Conservation (phyloP, 768 basidiomycete species). For the Podaxis mareebaensis region DNA sequence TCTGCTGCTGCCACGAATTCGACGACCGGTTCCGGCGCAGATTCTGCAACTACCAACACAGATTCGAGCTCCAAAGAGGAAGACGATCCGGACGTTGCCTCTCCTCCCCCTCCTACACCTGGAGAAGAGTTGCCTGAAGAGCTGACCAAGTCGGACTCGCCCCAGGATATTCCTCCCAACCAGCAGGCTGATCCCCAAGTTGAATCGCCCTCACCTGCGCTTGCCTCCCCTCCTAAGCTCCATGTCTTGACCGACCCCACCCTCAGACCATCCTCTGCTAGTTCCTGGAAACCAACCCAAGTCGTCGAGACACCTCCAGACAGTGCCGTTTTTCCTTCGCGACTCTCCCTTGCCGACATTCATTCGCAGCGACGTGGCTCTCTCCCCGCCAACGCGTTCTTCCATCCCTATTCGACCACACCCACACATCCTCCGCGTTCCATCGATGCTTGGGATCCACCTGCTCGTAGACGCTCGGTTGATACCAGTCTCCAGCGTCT, state of each 20-base stretch:
- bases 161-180: constrained; percentile 1
- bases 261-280: constrained; percentile 17
- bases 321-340: constrained; percentile 32
- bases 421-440: constrained; percentile 35
- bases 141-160: neutral
- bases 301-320: constrained; percentile 37
- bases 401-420: constrained; percentile 25
- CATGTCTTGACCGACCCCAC: constrained; percentile 38
- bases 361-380: constrained; percentile 53
- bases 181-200: constrained; percentile 15
- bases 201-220: constrained; percentile 29
- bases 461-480: constrained; percentile 45
- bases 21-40: constrained; percentile 19
- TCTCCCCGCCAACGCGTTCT: constrained; percentile 48
- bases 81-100: constrained; percentile 7
- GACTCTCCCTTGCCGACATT: constrained; percentile 33
- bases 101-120: constrained; percentile 8
- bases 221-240: constrained; percentile 40
- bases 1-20: constrained; percentile 22
- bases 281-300: constrained; percentile 30
- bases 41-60: constrained; percentile 12
- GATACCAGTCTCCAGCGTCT: constrained; percentile 50
- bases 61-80: constrained; percentile 10
- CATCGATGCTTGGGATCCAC: constrained; percentile 44
- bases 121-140: constrained; percentile 18